phyloP scores from a whole-genome alignment of 1,284 basidiomycete genomes.

The Leccinum colubrinum region DNA sequence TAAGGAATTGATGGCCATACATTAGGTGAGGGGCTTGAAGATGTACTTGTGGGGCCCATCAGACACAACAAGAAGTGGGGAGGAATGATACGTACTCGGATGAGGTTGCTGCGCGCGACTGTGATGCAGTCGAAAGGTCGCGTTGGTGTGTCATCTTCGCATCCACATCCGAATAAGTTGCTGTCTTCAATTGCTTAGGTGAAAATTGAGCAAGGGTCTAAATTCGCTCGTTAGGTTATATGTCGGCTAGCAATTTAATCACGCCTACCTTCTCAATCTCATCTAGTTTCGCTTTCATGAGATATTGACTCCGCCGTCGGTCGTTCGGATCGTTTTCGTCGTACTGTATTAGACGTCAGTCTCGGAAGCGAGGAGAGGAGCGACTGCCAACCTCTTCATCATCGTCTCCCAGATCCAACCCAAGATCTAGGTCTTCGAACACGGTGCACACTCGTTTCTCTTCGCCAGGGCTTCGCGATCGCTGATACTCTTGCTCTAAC shows the following conservation, averaged over 20 bases:
- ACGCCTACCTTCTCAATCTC: slow-evolving; percentile 66
- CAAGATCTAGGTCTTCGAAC: slow-evolving; percentile 70
- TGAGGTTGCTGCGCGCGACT: slow-evolving; percentile 6
- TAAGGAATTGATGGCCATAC: slow-evolving; percentile 52
- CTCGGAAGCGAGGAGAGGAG: background rate
- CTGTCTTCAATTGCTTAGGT: slow-evolving; percentile 53
- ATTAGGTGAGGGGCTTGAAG: slow-evolving; percentile 20
- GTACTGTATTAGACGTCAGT: slow-evolving; percentile 41
- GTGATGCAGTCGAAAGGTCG: slow-evolving; percentile 26
- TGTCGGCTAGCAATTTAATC: slow-evolving; percentile 2
- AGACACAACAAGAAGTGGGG: slow-evolving; percentile 10
- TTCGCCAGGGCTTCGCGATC: slow-evolving; percentile 47
- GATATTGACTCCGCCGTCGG: slow-evolving; percentile 64
- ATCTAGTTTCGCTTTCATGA: slow-evolving; percentile 69
- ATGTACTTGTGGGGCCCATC: slow-evolving; percentile 10
- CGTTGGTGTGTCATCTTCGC: slow-evolving; percentile 16
- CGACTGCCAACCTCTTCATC: slow-evolving; percentile 22
- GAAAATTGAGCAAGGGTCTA: slow-evolving; percentile 71
- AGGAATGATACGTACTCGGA: slow-evolving; percentile 21
- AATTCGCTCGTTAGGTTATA: slow-evolving; percentile 6
- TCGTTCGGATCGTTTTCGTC: slow-evolving; percentile 69
- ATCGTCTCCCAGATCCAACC: slow-evolving; percentile 50
- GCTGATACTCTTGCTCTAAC: slow-evolving; percentile 34
- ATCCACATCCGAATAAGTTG: slow-evolving; percentile 42
- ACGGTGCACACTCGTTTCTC: slow-evolving; percentile 64